Evolutionary conservation across 164 flowering plant species (phyloP), one percentile per base, ranked within the genome.

Genomic region (Cinnamomum chago): DNA sequence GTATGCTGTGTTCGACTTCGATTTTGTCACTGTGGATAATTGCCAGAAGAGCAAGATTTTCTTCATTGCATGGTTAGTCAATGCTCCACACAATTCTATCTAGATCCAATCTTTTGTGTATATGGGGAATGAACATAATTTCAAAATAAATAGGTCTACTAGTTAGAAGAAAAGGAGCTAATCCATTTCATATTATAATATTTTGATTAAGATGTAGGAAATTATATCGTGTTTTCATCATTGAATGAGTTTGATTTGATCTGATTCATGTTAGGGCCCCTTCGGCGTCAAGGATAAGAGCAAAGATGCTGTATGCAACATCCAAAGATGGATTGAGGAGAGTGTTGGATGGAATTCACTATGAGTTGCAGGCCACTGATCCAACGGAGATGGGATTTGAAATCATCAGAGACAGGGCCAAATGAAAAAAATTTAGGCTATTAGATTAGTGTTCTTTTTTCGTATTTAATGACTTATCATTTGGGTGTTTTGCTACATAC

Each of bases 31-130:
- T 35, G 94, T 86, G 14, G 98, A 95, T 74, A 95, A 92, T 30
- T 95, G 97, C 83, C 86, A 90, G 76, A 95, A 88, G 83, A 91
- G 97, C 97, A 93, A 92, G 90, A 93, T 89, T 88, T 95, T 95
- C 91, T 95, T 95, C 89, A 95, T 95, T 66, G 94, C 97, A 23
- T 92, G 99, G 99, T 95, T 30, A 17, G 88, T 77, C 17, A 20
- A 14, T 14, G 18, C 60, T 55, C n/a, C 7, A 17, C 60, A 40
- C 47, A 40, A 40, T 40, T 9, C 15, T 17, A 6, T 66, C 35
- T 65, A 24, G 17, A 23, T 40, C 23, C 72, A 18, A 22, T 68
- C 33, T 30, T 18, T 67, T 51, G n/a, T 58, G 5, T 25, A 50
- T 20, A 62, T 11, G 25, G 62, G 9, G 15, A 40, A 7, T 40